phyloP scores from a whole-genome alignment of 2,329 filamentous ascomycete genomes.

The Clonostachys rosea region DNA sequence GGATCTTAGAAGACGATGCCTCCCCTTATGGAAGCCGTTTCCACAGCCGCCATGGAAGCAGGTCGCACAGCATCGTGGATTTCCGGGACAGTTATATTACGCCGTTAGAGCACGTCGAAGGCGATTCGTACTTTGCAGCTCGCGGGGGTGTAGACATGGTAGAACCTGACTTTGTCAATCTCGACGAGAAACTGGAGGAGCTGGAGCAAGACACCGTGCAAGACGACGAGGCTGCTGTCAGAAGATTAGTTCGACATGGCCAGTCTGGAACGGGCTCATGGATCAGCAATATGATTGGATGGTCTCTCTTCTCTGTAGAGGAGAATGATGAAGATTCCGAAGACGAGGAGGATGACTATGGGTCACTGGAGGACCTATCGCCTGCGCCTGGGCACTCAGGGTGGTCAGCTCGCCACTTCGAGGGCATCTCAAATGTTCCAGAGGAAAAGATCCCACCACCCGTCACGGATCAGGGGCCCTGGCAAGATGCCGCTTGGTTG shows the following conservation, averaged over 20 bases:
- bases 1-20: conserved; percentile 26
- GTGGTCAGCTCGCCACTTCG: conserved; percentile 28
- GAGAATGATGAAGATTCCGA: conserved; percentile 51
- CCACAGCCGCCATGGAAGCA: conserved; percentile 38
- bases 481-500: conserved; percentile 66
- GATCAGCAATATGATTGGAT: conserved; percentile 54
- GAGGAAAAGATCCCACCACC: conserved; percentile 42
- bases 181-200: conserved; percentile 54
- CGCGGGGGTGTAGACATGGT: conserved; percentile 21
- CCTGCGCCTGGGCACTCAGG: conserved; percentile 18
- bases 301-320: conserved; percentile 58
- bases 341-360: conserved; percentile 29
- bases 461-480: conserved; percentile 52
- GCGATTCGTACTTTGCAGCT: conserved; percentile 23
- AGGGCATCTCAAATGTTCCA: conserved; percentile 31
- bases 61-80: conserved; percentile 23
- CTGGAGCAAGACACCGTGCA: conserved; percentile 43
- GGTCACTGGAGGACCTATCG: conserved; percentile 16
- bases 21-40: conserved; percentile 46
- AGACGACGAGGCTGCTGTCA: conserved; percentile 55
- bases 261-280: conserved; percentile 49
- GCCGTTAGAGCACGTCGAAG: conserved; percentile 27
- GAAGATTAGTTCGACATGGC: conserved; percentile 49
- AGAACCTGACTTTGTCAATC: conserved; percentile 55
- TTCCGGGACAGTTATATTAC: conserved; percentile 34